These are phyloP conservation scores for Dissophora globulifera DNA, from an alignment of 192 early-diverging fungal genomes.

Conservation along the genomic window DNA sequence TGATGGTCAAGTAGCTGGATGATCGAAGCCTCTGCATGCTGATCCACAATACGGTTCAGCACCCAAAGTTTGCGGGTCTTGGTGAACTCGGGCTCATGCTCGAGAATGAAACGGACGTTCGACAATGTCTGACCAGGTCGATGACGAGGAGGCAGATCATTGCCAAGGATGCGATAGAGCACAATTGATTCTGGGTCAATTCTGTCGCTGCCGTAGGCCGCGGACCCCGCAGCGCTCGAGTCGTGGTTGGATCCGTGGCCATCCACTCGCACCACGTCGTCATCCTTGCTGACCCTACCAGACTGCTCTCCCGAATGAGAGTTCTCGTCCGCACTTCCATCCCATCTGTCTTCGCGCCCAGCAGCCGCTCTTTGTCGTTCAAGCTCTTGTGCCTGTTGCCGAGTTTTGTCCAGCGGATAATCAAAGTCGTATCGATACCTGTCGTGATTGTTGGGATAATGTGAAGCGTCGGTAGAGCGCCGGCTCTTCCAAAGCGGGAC, in stretches of 20 bases:
- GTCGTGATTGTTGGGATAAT: conserved; percentile 36
- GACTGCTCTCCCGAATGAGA: conserved; percentile 4
- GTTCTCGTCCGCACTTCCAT: neutral
- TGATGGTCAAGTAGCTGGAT: conserved; percentile 62
- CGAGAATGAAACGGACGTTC: conserved; percentile 68
- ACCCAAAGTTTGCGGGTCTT: conserved; percentile 68
- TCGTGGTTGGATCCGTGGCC: conserved; percentile 2
- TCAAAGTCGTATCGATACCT: conserved; percentile 48
- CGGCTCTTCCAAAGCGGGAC: conserved; percentile 17
- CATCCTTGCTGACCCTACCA: neutral
- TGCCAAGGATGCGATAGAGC: conserved; percentile 68
- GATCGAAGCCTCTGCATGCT: conserved; percentile 63
- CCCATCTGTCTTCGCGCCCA: conserved; percentile 6
- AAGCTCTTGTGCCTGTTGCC: conserved; percentile 35
- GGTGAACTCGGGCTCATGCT: conserved; percentile 67
- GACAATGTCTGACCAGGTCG: conserved; percentile 68
- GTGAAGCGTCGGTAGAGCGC: conserved; percentile 1
- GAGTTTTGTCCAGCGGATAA: conserved; percentile 33
- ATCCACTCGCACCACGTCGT: neutral
- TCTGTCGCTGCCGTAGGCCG: neutral
- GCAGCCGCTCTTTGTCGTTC: conserved; percentile 33
- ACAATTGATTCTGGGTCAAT: conserved; percentile 53
- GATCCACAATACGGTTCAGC: conserved; percentile 70
- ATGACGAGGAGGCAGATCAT: conserved; percentile 72
- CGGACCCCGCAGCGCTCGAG: neutral